These are phyloP conservation scores for Phytophthora boehmeriae DNA, from an alignment of 352 stramenopile genomes.

Conservation along the genomic window DNA sequence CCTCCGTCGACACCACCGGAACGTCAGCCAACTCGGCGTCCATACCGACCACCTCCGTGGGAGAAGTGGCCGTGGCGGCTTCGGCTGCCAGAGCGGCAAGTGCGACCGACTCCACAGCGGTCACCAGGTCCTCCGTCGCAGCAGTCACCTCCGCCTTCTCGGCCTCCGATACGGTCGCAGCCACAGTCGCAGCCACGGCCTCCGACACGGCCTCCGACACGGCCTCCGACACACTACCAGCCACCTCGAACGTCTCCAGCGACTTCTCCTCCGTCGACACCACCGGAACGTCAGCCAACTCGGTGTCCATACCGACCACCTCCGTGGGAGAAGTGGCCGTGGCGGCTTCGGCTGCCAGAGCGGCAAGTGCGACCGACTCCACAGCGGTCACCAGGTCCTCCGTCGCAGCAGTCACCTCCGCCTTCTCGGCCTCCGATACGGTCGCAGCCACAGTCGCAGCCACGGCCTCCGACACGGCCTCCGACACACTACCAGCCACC, in stretches of 20 bases:
- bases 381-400: not conserved
- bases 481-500: no score
- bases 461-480: not conserved
- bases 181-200: not conserved
- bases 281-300: not conserved
- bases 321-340: no score
- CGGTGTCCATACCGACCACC: no score
- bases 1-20: constrained; percentile 2
- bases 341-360: no score
- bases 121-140: not conserved
- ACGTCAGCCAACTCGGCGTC: not conserved
- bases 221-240: not conserved
- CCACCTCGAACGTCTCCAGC: no score
- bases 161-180: not conserved
- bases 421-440: not conserved
- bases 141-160: constrained; percentile 1
- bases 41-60: no score
- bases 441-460: not conserved
- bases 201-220: not conserved
- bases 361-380: not conserved
- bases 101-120: not conserved
- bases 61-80: no score
- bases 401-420: not conserved
- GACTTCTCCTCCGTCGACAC: not conserved
- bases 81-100: no score